Evolutionary conservation across 106 monocot genomes (phyloP), one percentile per base, ranked within the genome.

Genomic region (Phalaenopsis equestris): DNA sequence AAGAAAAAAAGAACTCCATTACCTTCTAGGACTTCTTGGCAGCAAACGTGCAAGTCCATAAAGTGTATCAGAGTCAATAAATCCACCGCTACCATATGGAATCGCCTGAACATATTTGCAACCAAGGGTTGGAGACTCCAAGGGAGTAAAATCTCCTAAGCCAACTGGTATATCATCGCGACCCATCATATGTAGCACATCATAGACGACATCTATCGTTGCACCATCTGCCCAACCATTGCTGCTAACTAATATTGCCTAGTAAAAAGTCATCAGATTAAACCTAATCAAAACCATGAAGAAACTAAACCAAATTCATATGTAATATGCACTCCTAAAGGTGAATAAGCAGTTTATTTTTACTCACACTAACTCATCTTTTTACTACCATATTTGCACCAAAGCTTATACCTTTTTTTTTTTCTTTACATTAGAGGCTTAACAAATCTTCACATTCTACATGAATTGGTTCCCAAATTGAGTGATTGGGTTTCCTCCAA

Each of bases 111-210:
- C 83, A 80, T 92, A 86, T 36, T 85, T 80, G 85, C 96, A 96
- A 38, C 90, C 72, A 38, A 85, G 85, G 61, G 52, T 79, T 57
- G 91, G 85, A 79, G 67, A 82, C n/a, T 85, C 91, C 8, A 85
- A 56, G 56, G 93, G 85, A 84, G 80, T 86, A 46, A 86, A 36
- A 76, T 82, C 87, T 36, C 96, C 93, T 17, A 93, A 84, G 42
- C 96, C 96, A 30, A 96, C 90, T n/a, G 87, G 90, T 56, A 96
- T 90, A 82, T 96, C 92, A 67, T 96, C 96, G 38, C 96, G 93
- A 36, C 93, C 96, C 93, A 93, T 93, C 96, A 96, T 96, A 81
- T 96, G 96, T 11, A 96, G 80, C 39, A 96, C 75, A 81, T 96
- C 96, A 80, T 96, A 96, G 43, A 96, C 75, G 12, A 92, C 48